Base-by-base conservation (phyloP, 768 basidiomycete species). In the Amanita rimosa region DNA sequence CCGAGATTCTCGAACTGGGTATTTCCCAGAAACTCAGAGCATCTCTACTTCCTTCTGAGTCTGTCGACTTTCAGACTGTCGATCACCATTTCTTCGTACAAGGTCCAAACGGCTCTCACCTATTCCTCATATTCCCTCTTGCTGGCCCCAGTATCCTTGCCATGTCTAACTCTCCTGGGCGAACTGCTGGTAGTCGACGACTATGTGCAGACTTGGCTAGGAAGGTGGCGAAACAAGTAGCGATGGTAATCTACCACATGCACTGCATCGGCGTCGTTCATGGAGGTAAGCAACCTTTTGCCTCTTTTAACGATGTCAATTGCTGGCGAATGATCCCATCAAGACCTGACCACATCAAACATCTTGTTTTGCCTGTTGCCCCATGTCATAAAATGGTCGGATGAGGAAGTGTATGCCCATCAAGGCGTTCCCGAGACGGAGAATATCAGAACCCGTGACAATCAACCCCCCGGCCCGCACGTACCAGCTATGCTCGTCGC, bases 101-200 rank as follows among this genome's bases (percentile, higher is more conserved):
- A 16, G 72, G 75, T 17, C 73, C 73, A 0, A 78, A 76, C 55
- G 77, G 76, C 34, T 62, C 65, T 38, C 77, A 78, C 57, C 67
- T 65, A 21, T 74, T 64, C 54, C 67, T 77, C 55, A 65, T 76
- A 43, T 72, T 59, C 63, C 67, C 65, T 42, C 61, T 77, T 46
- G 63, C 72, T 24, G 75, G 76, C 1, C 71, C 16, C 3, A 37
- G 36, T 37, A 9, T 37, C 36, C 2, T 1, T 35, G 35, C 67
- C 40, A 58, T 69, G 54, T 56, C 54, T 4, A 56, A 63, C n/a
- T 64, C 44, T 45, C 66, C 63, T 3, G 62, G 64, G n/a, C 40
- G 61, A 52, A 49, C 55, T 8, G 37, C 53, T 17, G 59, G 63
- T 29, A 64, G 62, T 54, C 44, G 64, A 38, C 55, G 66, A 45